Conservation (phyloP, 2,329 filamentous ascomycete genomes). For the Trichophyton mentagrophytes region DNA sequence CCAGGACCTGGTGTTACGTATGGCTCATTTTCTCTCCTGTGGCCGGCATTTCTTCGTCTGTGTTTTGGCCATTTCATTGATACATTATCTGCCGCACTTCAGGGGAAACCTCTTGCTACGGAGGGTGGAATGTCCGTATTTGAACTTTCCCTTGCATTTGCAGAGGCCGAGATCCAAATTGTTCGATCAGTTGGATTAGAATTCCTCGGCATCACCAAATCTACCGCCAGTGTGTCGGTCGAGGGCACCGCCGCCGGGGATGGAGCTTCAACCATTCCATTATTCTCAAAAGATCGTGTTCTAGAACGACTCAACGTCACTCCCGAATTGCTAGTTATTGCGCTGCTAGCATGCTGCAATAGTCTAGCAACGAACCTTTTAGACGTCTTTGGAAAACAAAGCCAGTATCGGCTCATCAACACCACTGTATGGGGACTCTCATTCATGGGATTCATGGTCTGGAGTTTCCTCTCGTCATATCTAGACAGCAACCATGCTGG, state of each 20-base stretch:
- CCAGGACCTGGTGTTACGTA: conserved; percentile 45
- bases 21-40: conserved; percentile 61
- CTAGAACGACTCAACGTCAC: conserved; percentile 74
- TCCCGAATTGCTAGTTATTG: conserved; percentile 75
- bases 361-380: conserved; percentile 74
- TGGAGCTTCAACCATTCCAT: conserved; percentile 24
- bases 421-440: conserved; percentile 82
- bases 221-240: conserved; percentile 23
- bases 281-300: conserved; percentile 42
- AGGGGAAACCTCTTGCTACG: conserved; percentile 64
- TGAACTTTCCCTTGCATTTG: conserved; percentile 89
- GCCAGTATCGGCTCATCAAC: conserved; percentile 66
- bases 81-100: conserved; percentile 73
- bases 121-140: conserved; percentile 96
- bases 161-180: conserved; percentile 83
- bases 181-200: conserved; percentile 65
- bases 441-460: conserved; percentile 75
- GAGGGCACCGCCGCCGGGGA: conserved; percentile 25
- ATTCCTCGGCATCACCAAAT: conserved; percentile 42
- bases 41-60: conserved; percentile 40
- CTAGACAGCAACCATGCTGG: conserved; percentile 40
- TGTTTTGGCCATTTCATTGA: conserved; percentile 75
- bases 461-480: conserved; percentile 49
- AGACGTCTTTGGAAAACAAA: conserved; percentile 67
- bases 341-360: conserved; percentile 77